Base-by-base conservation (phyloP, 2,329 filamentous ascomycete species). In the Botryotinia convoluta region DNA sequence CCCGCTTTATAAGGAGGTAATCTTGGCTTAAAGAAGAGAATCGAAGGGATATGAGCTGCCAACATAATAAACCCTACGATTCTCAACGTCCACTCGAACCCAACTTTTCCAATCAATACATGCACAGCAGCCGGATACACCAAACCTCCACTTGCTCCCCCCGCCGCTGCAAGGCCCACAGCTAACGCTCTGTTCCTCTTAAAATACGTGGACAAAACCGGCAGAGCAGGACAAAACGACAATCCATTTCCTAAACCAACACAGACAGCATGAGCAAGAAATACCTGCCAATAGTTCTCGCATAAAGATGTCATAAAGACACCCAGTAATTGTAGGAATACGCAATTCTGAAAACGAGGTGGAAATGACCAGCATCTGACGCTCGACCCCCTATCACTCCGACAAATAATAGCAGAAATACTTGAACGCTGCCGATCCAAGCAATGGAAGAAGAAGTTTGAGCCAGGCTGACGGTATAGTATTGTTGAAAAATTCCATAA, bases 91-190 rank as follows among this genome's bases (percentile, higher is more conserved):
- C 78, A 80, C 22, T 73, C 77, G 69, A 81, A 82, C 4, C 80
- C 77, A 44, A 81, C 73, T 26, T 61, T 18, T 22, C 77, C 74
- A 35, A 82, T 75, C 26, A 83, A 76, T 18, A 76, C 74, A n/a
- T 77, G 73, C 3, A 82, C 72, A 69, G 78, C 77, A n/a, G 82
- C 80, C 4, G 81, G 82, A 77, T 77, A 82, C 48, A 82, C 73
- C 8, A 83, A 74, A 4, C 81, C 80, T 20, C 81, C 81, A 16
- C 81, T 73, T 0, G 80, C 80, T 14, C 79, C 80, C 1, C 81
- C 81, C 3, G 79, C 77, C 10, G 62, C 77, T 65, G 62, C 77
- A 63, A 72, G 76, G 51, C 72, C 81, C 69, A 74, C 74, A 69
- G 80, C 71, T 10, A 75, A 68, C 5, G 64, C 75, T 1, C 77